Conservation (phyloP, 306 rosid genomes). For the Biancaea sappan region DNA sequence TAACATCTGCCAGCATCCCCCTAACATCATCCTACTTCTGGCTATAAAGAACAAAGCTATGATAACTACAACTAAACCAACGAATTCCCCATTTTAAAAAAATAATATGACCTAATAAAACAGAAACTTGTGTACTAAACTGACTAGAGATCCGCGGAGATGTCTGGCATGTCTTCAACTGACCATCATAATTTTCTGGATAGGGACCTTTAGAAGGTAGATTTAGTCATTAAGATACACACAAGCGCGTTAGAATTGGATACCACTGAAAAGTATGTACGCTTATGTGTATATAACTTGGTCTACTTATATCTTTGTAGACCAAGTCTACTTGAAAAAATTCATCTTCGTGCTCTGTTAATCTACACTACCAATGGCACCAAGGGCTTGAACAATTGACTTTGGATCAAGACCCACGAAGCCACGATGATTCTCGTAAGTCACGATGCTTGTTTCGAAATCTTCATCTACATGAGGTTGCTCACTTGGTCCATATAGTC, state of each 20-base stretch:
- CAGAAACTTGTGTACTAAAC: constrained; percentile 10
- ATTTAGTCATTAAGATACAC: background rate
- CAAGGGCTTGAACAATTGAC: constrained; percentile 29
- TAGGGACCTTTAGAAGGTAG: background rate
- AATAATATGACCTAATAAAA: constrained; percentile 21
- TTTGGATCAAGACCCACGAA: constrained; percentile 31
- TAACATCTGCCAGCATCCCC: constrained; percentile 15
- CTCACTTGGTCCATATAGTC: constrained; percentile 43
- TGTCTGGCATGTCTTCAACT: constrained; percentile 17
- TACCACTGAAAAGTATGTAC: background rate
- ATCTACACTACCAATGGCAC: constrained; percentile 36
- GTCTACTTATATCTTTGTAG: background rate
- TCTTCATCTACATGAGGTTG: constrained; percentile 19
- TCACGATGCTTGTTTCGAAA: constrained; percentile 18
- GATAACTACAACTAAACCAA: constrained; percentile 34
- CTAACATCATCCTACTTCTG: constrained; percentile 28
- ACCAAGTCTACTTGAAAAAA: background rate
- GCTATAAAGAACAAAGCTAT: constrained; percentile 49
- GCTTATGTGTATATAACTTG: background rate
- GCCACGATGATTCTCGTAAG: constrained; percentile 26
- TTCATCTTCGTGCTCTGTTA: background rate
- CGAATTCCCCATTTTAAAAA: constrained; percentile 31
- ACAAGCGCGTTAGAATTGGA: background rate
- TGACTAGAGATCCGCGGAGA: background rate
- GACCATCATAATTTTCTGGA: constrained; percentile 12